Percentiles rank a stretch among this genome's conserved stretches.
Evolutionary conservation across 805 yeast species (phyloP).

Genomic region (Ogataea chonburiensis): DNA sequence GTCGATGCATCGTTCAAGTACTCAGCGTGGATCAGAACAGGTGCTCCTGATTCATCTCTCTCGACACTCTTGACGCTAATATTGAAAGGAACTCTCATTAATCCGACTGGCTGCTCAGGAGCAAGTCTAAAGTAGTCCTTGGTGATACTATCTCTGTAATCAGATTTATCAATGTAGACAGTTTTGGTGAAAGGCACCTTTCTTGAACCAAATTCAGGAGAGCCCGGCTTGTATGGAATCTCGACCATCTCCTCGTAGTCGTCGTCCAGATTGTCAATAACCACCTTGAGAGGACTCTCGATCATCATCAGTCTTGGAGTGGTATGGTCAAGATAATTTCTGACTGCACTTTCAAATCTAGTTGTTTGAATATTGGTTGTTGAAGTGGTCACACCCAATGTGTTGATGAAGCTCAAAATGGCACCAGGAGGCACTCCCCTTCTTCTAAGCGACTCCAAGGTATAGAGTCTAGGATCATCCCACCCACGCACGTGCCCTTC

Average conservation of each 20-base stretch:
- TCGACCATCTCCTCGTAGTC: constrained; percentile 67
- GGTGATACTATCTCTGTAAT: constrained; percentile 67
- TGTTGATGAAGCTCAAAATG: constrained; percentile 85
- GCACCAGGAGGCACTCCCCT: constrained; percentile 99
- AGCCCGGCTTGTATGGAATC: constrained; percentile 90
- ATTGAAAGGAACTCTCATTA: constrained; percentile 85
- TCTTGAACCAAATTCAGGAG: constrained; percentile 71
- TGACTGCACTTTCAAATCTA: constrained; percentile 85
- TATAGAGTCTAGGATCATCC: constrained; percentile 97
- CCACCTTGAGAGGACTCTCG: constrained; percentile 80
- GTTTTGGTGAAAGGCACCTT: constrained; percentile 71
- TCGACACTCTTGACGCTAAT: constrained; percentile 69
- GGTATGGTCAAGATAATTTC: constrained; percentile 82
- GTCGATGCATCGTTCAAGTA: constrained; percentile 64
- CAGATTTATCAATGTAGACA: constrained; percentile 84
- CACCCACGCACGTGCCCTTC: constrained; percentile 85
- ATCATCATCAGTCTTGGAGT: constrained; percentile 96
- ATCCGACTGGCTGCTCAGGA: constrained; percentile 92
- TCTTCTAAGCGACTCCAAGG: constrained; percentile 90
- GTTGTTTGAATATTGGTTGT: constrained; percentile 87
- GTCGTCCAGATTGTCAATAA: constrained; percentile 77
- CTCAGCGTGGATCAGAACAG: constrained; percentile 70
- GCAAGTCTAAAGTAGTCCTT: constrained; percentile 89
- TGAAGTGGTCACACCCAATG: constrained; percentile 94
- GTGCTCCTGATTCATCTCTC: constrained; percentile 58